Base-by-base conservation (phyloP, 768 basidiomycete species). In the Podaxis pistillaris region DNA sequence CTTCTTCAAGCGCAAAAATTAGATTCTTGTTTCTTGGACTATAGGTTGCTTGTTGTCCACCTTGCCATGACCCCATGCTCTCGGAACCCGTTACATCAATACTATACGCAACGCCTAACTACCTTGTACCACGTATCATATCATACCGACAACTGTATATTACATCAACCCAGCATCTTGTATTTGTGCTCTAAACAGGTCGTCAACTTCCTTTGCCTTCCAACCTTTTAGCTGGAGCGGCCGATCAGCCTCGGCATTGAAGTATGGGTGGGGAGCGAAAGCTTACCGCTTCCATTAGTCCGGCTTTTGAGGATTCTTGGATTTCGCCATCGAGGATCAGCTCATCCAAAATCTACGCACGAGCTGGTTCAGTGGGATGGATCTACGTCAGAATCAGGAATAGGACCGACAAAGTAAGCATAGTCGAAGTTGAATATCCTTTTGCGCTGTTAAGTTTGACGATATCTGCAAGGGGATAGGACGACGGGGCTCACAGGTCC, bases 351-450 rank as follows among this genome's bases (percentile, higher is more conserved):
- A 98, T 86, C 90, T 92, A 50, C 37, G 38, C 11, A 37, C 13
- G 22, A 30, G 52, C 52, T 38, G 38, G 55, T 11, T 41, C 49
- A 52, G 13, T 50, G 4, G 28, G 41, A 19, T 5, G 17, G 7
- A 38, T 37, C 53, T 22, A 2, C 36, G 13, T 17, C n/a, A 6
- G 30, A 50, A 46, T 17, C 17, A 17, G 33, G 37, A 49, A 57
- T 30, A 38, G n/a, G 22, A 72, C 74, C 33, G 19, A 92, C 95
- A 3, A 92, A 87, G 72, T 94, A 97, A 1, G 96, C 96, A 73
- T 94, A 93, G 72, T 98, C 92, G 73, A 98, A 98, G 78, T 97
- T 97, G 84, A 97, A 98, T 67, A 98, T 96, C 58, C 93, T 95
- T 19, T 24, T 44, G 9, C 12, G n/a, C 22, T 5, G 36, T 28